A percentile compares a stretch with the other conserved stretches of the same genome.
Evolutionary conservation across 495 filamentous ascomycete species (phyloP).

Genomic region (Daldinia caldariorum): DNA sequence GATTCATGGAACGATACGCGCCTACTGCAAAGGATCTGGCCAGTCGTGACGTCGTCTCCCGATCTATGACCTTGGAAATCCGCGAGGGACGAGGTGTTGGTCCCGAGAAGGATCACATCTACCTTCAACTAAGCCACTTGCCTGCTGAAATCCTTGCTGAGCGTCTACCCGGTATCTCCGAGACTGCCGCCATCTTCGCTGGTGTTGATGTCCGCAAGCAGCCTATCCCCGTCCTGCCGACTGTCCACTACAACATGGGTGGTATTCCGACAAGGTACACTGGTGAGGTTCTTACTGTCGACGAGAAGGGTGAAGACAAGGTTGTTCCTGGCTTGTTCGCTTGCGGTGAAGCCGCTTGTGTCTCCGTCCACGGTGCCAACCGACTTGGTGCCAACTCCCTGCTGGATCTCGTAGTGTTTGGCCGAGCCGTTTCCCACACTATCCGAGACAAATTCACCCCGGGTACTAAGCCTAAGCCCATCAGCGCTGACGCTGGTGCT

Average conservation of each 20-base stretch:
- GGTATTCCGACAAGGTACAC: constrained; percentile 98
- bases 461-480: constrained; percentile 76
- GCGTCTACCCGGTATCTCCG: constrained; percentile 96
- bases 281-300: constrained; percentile 89
- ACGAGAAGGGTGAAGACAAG: constrained; percentile 85
- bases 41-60: constrained; percentile 90
- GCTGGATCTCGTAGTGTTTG: constrained; percentile 95
- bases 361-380: constrained; percentile 98
- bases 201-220: constrained; percentile 97
- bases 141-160: constrained; percentile 91
- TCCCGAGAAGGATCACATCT: constrained; percentile 96
- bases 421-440: constrained; percentile 93
- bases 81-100: constrained; percentile 96
- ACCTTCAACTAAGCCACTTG: constrained; percentile 94
- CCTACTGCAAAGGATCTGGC: constrained; percentile 97
- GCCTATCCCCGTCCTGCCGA: constrained; percentile 95
- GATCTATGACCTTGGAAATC: constrained; percentile 98
- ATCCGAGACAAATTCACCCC: constrained; percentile 90
- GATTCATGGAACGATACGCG: constrained; percentile 99
- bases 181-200: constrained; percentile 95
- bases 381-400: constrained; percentile 97
- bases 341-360: constrained; percentile 95
- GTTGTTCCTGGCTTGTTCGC: constrained; percentile 95
- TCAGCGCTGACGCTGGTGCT: constrained; percentile 84
- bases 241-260: constrained; percentile 99